phyloP scores from a whole-genome alignment of 495 filamentous ascomycete genomes.

The Hypoxylon intermedium region DNA sequence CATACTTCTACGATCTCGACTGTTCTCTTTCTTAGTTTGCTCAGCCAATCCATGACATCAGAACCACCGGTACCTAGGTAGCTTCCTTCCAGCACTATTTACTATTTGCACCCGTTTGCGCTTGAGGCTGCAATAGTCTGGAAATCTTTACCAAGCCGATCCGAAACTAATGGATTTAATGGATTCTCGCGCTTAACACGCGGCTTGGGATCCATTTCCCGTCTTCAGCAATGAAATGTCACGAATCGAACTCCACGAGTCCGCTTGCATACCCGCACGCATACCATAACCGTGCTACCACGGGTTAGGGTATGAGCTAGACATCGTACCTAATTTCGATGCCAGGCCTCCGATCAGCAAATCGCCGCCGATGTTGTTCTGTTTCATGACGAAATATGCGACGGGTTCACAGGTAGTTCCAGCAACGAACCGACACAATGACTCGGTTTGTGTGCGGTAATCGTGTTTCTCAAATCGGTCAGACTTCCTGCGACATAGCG shows the following conservation, averaged over 20 bases:
- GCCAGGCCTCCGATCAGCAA: conserved; percentile 12
- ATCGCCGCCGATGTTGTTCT: conserved; percentile 17
- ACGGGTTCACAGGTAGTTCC: neutral
- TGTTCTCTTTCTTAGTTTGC: conserved; percentile 20
- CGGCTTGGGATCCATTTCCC: conserved; percentile 8
- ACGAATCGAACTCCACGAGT: conserved; percentile 5
- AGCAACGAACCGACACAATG: neutral
- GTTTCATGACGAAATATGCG: conserved; percentile 23
- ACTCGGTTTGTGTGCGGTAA: too few relatives aligned
- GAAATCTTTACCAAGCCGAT: conserved; percentile 18
- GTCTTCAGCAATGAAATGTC: conserved; percentile 15
- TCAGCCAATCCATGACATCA: conserved; percentile 33
- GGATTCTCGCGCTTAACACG: neutral
- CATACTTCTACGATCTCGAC: conserved; percentile 9
- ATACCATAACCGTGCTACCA: neutral
- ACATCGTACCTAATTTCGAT: conserved; percentile 3
- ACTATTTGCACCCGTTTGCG: conserved; percentile 21
- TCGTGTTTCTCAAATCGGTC: too few relatives aligned
- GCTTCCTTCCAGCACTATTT: conserved; percentile 3
- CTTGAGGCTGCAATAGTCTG: conserved; percentile 10
- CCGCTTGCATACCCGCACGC: conserved; percentile 18
- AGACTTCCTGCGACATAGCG: too few relatives aligned
- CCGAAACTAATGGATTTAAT: conserved; percentile 15
- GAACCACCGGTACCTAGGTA: conserved; percentile 29
- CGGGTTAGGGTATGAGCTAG: conserved; percentile 6